Evolutionary conservation across 1,284 basidiomycete genomes (phyloP), one percentile per base, ranked within the genome.

Genomic region (Rhodotorula mucilaginosa): DNA sequence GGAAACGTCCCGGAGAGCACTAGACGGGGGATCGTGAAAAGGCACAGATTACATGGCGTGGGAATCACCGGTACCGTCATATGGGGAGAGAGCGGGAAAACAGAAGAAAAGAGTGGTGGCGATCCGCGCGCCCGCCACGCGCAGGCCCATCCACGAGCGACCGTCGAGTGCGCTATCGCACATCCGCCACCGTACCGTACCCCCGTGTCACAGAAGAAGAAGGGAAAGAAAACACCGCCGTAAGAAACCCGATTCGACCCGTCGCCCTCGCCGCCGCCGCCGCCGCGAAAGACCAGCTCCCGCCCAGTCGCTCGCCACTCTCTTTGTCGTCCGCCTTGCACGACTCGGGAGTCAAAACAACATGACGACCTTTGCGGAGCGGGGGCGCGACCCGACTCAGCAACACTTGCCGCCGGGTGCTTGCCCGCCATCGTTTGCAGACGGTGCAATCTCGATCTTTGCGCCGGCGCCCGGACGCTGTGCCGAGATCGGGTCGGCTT

Each of bases 401-500:
- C 78, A 77, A 74, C 78, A 78, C 65, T 73, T 74, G 44, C 76
- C 75, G 47, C 68, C 59, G 26, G 64, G 64, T 58, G 68, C 73
- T 59, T 78, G 66, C 39, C 75, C 78, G 44, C 78, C 74, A 48
- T 89, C 88, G 67, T 88, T 88, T 49, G 86, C 84, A 6, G 86
- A 84, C 26, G 89, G 89, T 81, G 85, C 87, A 82, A 90, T 89
- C 66, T 76, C 71, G 67, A 80, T 76, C 64, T 70, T 72, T 51
- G 74, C 72, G 23, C 78, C 79, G 3, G 68, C 64, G 23, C 76
- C 74, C 6, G 79, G 79, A 29, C 78, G 74, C 21, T 64, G 63
- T 23, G 74, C 71, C n/a, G 86, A 81, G 77, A 89, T 88, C 65
- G 85, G 85, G 61, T 90, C 89, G 72, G 90, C 89, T 80, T 96